Base-by-base conservation (phyloP, 1,284 basidiomycete species). In the Leccinum ponderosum region DNA sequence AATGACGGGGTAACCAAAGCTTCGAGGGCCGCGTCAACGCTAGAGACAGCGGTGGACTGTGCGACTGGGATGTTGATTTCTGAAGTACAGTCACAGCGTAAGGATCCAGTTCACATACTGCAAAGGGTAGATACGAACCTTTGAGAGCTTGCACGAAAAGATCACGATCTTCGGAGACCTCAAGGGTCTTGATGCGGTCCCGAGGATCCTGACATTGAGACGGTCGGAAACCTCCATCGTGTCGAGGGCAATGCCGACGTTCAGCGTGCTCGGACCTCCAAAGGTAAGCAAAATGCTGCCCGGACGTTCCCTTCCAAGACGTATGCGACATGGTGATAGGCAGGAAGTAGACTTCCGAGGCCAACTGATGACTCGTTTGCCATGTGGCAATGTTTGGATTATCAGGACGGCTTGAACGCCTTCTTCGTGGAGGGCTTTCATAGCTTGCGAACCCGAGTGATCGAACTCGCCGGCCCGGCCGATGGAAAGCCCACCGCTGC, bases 381-480 rank as follows among this genome's bases (percentile, higher is more conserved):
- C 95, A 97, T 54, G 95, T 97, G 55, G 96, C 95, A 66, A 98
- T 98, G 76, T 98, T 98, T 55, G 96, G 95, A 77, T 98, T 98
- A 98, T 94, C 64, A 99, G 88, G 65, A 99, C 90, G 33, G 97
- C 95, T 68, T 96, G 88, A 64, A 98, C 90, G 58, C 97, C 95
- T 74, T 95, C 94, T 77, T 99, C 97, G 64, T 91, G 87, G 61
- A 99, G 89, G 14, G 97, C 97, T 78, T 99, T 99, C 79, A 99
- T 90, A 33, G 97, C 97, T 79, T 99, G 97, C 7, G 97, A 98
- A 53, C 93, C 97, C 31, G 95, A 98, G 79, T 99, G 99, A 77
- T 99, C 97, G 77, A 99, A 99, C 78, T 99, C 97, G 77, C 97
- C 97, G 4, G 97, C 97, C 78, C 99, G 97, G 51, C 97, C 97